These are phyloP conservation scores for Anaeromyces robustus DNA, from an alignment of 192 early-diverging fungal species.

Conservation along the genomic window DNA sequence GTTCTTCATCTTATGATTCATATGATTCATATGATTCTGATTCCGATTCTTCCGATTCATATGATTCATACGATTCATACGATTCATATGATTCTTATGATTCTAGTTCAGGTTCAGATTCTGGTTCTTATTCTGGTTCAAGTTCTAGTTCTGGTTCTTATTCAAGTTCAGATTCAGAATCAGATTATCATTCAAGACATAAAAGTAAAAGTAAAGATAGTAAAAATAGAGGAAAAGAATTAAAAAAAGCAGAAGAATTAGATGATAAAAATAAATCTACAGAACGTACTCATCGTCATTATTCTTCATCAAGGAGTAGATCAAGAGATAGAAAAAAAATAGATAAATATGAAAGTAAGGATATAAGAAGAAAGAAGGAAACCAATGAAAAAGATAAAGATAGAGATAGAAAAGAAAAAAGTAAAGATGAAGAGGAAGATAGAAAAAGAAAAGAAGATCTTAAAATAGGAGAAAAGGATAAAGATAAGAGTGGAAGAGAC, in stretches of 20 bases:
- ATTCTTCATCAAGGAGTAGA: background rate
- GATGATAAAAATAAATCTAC: background rate
- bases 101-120: slow-evolving; percentile 13
- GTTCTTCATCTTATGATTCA: slow-evolving; percentile 11
- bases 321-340: background rate
- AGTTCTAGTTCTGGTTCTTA: slow-evolving; percentile 7
- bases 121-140: slow-evolving; percentile 12
- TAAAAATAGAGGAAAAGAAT: background rate
- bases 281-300: background rate
- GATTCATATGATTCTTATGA: background rate
- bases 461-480: background rate
- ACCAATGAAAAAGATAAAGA: background rate
- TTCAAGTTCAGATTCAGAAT: slow-evolving; percentile 12
- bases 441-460: background rate
- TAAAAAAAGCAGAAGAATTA: background rate
- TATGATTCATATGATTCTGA: no score
- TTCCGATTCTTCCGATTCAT: background rate
- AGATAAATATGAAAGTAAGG: background rate
- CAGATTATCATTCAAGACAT: slow-evolving; percentile 5
- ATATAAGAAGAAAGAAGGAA: background rate
- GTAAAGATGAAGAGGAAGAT: background rate
- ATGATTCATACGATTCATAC: background rate
- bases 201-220: background rate
- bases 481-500: background rate
- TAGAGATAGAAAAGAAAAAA: background rate